phyloP scores from a whole-genome alignment of 257 asterid species.

The Linderniella brevidens region DNA sequence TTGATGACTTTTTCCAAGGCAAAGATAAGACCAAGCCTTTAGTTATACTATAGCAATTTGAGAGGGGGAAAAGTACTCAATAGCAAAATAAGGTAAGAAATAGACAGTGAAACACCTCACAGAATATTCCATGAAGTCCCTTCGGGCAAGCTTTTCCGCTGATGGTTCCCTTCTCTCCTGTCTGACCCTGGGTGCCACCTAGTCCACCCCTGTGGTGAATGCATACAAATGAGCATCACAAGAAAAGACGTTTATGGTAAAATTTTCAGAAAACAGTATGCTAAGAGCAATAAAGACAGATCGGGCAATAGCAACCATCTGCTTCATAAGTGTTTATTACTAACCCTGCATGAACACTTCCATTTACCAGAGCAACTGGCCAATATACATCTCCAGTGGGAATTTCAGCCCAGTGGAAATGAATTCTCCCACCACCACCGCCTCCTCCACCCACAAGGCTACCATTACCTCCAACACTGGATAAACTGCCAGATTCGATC shows the following conservation, averaged over 20 bases:
- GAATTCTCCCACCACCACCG: constrained; percentile 99
- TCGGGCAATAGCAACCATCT: constrained; percentile 8
- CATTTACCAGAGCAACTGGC: constrained; percentile 75
- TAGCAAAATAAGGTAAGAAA: neutral
- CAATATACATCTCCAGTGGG: constrained; percentile 86
- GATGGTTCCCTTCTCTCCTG: constrained; percentile 79
- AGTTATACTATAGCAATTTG: too few relatives aligned
- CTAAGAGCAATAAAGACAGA: neutral
- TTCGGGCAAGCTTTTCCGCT: constrained; percentile 92
- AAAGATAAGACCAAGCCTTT: too few relatives aligned
- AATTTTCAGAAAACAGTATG: neutral
- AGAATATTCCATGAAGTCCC: constrained; percentile 87
- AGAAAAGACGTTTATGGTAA: constrained; percentile 1
- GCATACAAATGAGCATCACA: constrained; percentile 10
- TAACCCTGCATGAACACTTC: constrained; percentile 62
- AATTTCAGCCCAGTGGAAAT: constrained; percentile 91
- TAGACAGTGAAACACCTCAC: constrained; percentile 59
- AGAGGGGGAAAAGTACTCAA: too few relatives aligned
- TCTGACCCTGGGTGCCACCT: constrained; percentile 46
- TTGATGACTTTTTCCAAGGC: too few relatives aligned
- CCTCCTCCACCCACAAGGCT: constrained; percentile 70
- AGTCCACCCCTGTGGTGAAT: constrained; percentile 63
- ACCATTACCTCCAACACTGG: constrained; percentile 83
- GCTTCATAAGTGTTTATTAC: constrained; percentile 13
- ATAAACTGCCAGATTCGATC: constrained; percentile 41